Conservation (phyloP, 352 stramenopile genomes). For the Phytophthora multivora region DNA sequence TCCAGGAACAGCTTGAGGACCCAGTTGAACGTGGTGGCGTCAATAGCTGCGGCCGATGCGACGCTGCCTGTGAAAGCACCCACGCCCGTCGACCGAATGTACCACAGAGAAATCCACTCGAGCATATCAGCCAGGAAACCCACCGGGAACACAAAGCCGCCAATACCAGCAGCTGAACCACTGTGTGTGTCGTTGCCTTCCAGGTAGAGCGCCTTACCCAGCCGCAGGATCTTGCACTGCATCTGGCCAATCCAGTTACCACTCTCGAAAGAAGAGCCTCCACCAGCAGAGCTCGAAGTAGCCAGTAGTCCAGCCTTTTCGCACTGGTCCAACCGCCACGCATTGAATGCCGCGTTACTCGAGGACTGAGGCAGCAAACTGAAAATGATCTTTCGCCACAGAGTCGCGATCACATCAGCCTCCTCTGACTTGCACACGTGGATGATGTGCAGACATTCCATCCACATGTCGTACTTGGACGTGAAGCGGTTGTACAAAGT, state of each 20-base stretch:
- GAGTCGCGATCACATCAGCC: constrained; percentile 57
- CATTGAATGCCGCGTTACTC: constrained; percentile 69
- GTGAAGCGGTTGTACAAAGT: constrained; percentile 89
- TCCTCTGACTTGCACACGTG: constrained; percentile 86
- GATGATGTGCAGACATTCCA: constrained; percentile 87
- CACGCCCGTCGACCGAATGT: constrained; percentile 64
- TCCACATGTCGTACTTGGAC: constrained; percentile 88
- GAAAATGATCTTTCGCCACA: constrained; percentile 84
- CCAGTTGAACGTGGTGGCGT: constrained; percentile 81
- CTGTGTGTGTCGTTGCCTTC: constrained; percentile 56
- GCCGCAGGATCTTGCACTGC: constrained; percentile 73
- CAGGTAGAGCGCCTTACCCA: constrained; percentile 78
- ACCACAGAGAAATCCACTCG: constrained; percentile 82
- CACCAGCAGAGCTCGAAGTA: constrained; percentile 28
- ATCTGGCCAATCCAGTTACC: constrained; percentile 84
- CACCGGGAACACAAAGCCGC: constrained; percentile 76
- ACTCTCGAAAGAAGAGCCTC: constrained; percentile 67
- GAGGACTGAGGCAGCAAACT: constrained; percentile 69
- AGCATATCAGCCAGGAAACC: constrained; percentile 75
- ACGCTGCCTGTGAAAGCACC: constrained; percentile 41
- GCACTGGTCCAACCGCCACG: constrained; percentile 71
- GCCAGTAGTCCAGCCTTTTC: constrained; percentile 62
- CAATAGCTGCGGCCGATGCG: constrained; percentile 56
- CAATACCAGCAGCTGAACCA: constrained; percentile 38
- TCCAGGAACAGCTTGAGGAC: constrained; percentile 84